Conservation (phyloP, 139 green algal species). For the Astrephomene gubernaculifera region DNA sequence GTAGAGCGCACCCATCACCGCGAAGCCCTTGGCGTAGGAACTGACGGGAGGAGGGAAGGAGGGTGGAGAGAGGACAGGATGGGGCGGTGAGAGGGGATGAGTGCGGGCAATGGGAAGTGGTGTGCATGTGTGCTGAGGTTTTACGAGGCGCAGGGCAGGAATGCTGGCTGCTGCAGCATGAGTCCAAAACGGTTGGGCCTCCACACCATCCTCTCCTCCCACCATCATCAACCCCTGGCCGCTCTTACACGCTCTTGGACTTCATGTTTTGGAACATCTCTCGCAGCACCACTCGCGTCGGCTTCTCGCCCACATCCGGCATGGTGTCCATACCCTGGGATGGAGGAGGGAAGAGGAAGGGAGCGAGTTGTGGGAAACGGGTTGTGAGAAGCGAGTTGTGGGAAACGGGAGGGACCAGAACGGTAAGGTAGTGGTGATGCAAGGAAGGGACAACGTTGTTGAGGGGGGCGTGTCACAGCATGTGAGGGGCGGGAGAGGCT, state of each 20-base stretch:
- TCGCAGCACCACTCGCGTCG: conserved; percentile 59
- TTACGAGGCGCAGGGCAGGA: too few relatives aligned
- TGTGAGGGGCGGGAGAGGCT: too few relatives aligned
- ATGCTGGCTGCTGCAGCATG: too few relatives aligned
- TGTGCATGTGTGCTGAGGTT: too few relatives aligned
- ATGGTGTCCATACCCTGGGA: conserved; percentile 50
- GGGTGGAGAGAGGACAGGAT: not conserved
- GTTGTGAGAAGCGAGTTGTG: too few relatives aligned
- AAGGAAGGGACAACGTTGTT: too few relatives aligned
- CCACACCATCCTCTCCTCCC: not conserved
- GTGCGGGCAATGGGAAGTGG: too few relatives aligned
- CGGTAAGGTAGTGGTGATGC: too few relatives aligned
- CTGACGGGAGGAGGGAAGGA: conserved; percentile 43
- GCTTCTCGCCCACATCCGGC: conserved; percentile 37
- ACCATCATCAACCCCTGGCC: not conserved
- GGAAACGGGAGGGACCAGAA: too few relatives aligned
- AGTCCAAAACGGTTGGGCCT: too few relatives aligned
- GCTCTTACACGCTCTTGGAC: conserved; percentile 62
- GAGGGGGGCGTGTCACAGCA: too few relatives aligned
- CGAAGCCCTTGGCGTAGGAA: conserved; percentile 95
- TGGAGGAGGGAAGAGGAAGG: not conserved
- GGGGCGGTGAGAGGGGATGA: too few relatives aligned
- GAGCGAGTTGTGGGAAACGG: not conserved
- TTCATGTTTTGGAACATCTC: conserved; percentile 68
- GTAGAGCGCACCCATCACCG: conserved; percentile 90